These are phyloP conservation scores for Leccinellum albellum DNA, from an alignment of 768 basidiomycete species.

Conservation along the genomic window DNA sequence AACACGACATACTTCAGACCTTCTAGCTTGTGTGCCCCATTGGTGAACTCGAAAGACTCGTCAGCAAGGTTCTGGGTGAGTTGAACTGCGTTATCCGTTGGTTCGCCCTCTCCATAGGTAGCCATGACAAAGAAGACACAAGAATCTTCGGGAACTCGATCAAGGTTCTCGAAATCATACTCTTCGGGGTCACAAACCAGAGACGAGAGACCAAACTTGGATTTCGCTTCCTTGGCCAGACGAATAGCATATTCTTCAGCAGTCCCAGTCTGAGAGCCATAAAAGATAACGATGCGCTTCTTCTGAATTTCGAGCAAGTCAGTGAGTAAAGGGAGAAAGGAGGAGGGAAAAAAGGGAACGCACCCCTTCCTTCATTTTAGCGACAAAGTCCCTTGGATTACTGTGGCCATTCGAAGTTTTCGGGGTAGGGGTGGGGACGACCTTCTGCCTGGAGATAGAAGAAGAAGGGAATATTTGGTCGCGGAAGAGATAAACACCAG, in stretches of 20 bases:
- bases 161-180: constrained; percentile 96
- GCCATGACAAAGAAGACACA: constrained; percentile 95
- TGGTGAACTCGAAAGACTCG: constrained; percentile 81
- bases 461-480: constrained; percentile 71
- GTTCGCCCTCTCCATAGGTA: constrained; percentile 98
- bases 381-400: constrained; percentile 91
- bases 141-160: constrained; percentile 81
- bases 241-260: constrained; percentile 98
- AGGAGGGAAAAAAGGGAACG: constrained; percentile 25
- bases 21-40: constrained; percentile 67
- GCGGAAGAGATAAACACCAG: constrained; percentile 77
- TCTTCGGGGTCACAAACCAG: constrained; percentile 98
- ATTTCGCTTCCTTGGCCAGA: constrained; percentile 96
- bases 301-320: constrained; percentile 50
- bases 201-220: constrained; percentile 91
- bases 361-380: constrained; percentile 92
- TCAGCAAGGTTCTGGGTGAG: constrained; percentile 92
- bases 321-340: constrained; percentile 4
- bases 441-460: constrained; percentile 61
- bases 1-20: constrained; percentile 95
- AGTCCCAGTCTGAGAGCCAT: constrained; percentile 97
- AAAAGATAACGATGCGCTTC: constrained; percentile 96
- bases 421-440: constrained; percentile 44
- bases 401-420: constrained; percentile 58
- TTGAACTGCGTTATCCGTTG: constrained; percentile 94